Percentiles rank a stretch among this genome's conserved stretches.
phyloP scores from a whole-genome alignment of 129 eudicot genomes.

The Artemisia argyi region DNA sequence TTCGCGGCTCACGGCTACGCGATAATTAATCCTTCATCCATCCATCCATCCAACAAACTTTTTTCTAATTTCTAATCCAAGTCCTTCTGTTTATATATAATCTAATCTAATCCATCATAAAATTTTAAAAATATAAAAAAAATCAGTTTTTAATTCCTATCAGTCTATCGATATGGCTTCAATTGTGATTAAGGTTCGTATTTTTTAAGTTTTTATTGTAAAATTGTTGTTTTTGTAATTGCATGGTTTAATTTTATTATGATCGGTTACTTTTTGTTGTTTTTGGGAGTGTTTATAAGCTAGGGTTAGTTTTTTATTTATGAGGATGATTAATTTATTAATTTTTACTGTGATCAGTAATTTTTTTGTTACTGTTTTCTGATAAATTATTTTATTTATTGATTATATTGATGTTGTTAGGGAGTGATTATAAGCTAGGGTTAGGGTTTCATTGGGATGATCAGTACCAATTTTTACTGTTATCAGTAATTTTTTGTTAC shows the following conservation, averaged over 20 bases:
- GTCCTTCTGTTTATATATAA: neutral
- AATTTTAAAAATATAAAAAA: neutral
- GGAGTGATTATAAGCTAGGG: no score
- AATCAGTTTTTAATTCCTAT: neutral
- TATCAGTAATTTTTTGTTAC: neutral
- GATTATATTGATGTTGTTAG: no score
- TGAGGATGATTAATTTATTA: no score
- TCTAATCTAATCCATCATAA: no score
- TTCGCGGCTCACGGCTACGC: constrained; percentile 48
- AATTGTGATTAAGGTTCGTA: constrained; percentile 39
- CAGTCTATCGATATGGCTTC: constrained; percentile 35
- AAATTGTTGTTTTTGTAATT: neutral
- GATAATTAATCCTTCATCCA: constrained; percentile 1
- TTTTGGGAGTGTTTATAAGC: neutral
- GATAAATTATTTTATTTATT: no score
- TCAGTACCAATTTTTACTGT: neutral
- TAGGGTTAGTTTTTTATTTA: no score
- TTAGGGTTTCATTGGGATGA: no score
- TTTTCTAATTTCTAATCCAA: neutral
- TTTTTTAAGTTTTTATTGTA: neutral
- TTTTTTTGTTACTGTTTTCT: neutral
- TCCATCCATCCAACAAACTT: neutral
- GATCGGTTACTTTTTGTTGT: constrained; percentile 8
- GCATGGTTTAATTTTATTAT: neutral
- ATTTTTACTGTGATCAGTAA: neutral